Percentiles rank a stretch among this genome's conserved stretches.
phyloP scores from a whole-genome alignment of 2,329 filamentous ascomycete species.

The Emmonsiellopsis sp. region DNA sequence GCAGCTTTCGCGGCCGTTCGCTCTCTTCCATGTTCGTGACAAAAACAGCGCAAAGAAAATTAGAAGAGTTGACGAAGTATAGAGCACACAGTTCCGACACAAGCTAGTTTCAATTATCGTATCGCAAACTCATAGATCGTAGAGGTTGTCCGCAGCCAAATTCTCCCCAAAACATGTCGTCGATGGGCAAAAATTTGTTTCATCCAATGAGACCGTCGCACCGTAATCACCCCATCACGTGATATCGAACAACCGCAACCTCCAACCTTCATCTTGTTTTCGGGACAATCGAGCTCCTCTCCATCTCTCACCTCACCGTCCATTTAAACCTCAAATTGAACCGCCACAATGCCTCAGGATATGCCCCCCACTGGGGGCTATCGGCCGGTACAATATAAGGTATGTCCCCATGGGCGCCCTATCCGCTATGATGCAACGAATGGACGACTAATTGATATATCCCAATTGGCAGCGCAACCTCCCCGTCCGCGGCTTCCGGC shows the following conservation, averaged over 20 bases:
- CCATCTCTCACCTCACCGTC: slow-evolving; percentile 14
- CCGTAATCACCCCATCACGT: too few relatives aligned
- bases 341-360: slow-evolving; percentile 78
- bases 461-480: slow-evolving; percentile 64
- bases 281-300: not conserved
- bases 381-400: slow-evolving; percentile 93
- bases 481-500: slow-evolving; percentile 81
- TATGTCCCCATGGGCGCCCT: slow-evolving; percentile 25
- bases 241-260: not conserved
- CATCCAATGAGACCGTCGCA: too few relatives aligned
- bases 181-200: too few relatives aligned
- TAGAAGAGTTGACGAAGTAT: not conserved
- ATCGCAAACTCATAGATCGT: too few relatives aligned
- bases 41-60: not conserved
- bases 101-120: too few relatives aligned
- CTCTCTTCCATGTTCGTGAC: slow-evolving; percentile 43
- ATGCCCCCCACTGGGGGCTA: slow-evolving; percentile 95
- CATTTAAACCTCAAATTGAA: slow-evolving; percentile 21
- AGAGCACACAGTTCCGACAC: too few relatives aligned
- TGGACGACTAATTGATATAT: slow-evolving; percentile 5
- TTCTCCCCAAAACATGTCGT: too few relatives aligned
- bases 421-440: not conserved
- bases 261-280: not conserved
- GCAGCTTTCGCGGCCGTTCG: slow-evolving; percentile 47
- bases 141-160: too few relatives aligned